These are phyloP conservation scores for Podaxis mareebaensis DNA, from an alignment of 768 basidiomycete species.

Conservation along the genomic window DNA sequence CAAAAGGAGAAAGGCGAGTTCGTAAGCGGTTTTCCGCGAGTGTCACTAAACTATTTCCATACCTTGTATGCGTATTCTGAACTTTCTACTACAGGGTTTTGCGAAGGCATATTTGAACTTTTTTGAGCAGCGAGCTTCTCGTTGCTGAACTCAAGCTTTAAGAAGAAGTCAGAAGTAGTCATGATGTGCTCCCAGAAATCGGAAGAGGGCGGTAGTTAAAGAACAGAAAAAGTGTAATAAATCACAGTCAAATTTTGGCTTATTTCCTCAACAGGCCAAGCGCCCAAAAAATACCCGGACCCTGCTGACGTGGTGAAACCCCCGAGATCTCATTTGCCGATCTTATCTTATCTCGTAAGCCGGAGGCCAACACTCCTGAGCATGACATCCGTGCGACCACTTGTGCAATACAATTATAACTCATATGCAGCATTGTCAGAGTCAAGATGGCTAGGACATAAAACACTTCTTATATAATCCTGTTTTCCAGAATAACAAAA, in stretches of 20 bases:
- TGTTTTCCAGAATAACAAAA: neutral
- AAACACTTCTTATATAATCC: neutral
- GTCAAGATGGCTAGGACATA: neutral
- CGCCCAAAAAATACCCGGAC: conserved; percentile 1
- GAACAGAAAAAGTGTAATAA: neutral
- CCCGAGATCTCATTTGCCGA: conserved; percentile 7
- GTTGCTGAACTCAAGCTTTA: neutral
- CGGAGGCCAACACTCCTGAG: too few relatives aligned
- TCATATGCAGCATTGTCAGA: too few relatives aligned
- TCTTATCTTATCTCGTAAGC: conserved; percentile 24
- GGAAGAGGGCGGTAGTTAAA: neutral
- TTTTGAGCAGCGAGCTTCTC: conserved; percentile 33
- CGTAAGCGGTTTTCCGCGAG: conserved; percentile 1
- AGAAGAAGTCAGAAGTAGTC: neutral
- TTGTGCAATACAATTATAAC: neutral
- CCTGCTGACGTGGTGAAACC: conserved; percentile 5
- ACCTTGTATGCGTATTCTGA: conserved; percentile 63
- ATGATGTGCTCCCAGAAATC: neutral
- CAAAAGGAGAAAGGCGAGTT: conserved; percentile 2
- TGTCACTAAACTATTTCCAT: conserved; percentile 17
- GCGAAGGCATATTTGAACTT: conserved; percentile 19
- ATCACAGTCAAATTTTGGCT: conserved; percentile 4
- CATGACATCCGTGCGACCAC: too few relatives aligned
- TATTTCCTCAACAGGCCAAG: conserved; percentile 3
- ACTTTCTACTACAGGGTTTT: conserved; percentile 62